Conservation (phyloP, 352 stramenopile species). For the Thalassiosira exigua region DNA sequence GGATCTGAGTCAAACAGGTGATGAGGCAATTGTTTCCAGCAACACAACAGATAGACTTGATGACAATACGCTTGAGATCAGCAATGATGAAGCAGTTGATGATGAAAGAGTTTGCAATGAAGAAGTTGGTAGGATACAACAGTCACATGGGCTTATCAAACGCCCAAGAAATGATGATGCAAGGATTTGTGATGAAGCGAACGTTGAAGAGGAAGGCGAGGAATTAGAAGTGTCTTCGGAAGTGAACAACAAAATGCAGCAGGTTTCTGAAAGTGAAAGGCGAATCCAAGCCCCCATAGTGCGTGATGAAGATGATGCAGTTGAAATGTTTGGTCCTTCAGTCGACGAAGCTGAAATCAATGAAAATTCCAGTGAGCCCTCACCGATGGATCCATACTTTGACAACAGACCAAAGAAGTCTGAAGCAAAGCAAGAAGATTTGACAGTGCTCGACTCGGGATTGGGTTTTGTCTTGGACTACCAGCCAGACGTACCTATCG, state of each 20-base stretch:
- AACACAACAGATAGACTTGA: too few species aligned
- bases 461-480: constrained; percentile 42
- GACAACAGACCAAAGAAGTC: neutral
- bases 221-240: neutral
- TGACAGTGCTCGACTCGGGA: constrained; percentile 34
- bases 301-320: neutral
- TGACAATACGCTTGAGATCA: neutral
- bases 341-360: neutral
- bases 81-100: neutral
- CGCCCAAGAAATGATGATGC: too few species aligned
- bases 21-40: too few species aligned
- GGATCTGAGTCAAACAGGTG: too few species aligned
- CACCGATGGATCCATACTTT: neutral
- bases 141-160: neutral
- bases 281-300: neutral
- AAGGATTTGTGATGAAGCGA: neutral
- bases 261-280: too few species aligned
- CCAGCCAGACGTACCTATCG: constrained; percentile 12
- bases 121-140: neutral
- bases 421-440: constrained; percentile 5
- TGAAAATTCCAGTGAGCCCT: neutral
- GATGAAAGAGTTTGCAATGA: neutral
- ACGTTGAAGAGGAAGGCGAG: neutral
- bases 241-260: too few species aligned
- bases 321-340: neutral